These are phyloP conservation scores for Aspergillus steynii DNA, from an alignment of 495 filamentous ascomycete species.

Conservation along the genomic window DNA sequence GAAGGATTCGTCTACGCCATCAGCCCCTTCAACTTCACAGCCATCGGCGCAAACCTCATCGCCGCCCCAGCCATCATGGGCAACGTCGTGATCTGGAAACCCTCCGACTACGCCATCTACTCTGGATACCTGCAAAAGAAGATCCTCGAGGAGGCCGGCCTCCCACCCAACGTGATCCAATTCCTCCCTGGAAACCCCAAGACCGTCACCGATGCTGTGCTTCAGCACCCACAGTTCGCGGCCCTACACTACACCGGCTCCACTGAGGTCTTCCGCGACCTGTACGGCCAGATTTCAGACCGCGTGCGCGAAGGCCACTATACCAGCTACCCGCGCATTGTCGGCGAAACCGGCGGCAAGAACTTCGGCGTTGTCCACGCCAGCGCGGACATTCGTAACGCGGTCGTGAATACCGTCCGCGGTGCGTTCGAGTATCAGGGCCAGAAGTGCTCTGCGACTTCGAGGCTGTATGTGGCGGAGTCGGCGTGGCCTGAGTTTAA, in stretches of 20 bases:
- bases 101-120: slow-evolving; percentile 72
- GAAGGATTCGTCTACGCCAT: slow-evolving; percentile 88
- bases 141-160: slow-evolving; percentile 78
- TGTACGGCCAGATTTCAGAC: slow-evolving; percentile 73
- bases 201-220: slow-evolving; percentile 69
- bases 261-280: slow-evolving; percentile 76
- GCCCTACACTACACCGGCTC: slow-evolving; percentile 82
- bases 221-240: slow-evolving; percentile 70
- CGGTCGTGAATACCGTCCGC: slow-evolving; percentile 74
- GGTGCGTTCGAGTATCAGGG: slow-evolving; percentile 86
- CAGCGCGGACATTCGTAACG: slow-evolving; percentile 73
- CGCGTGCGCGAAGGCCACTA: slow-evolving; percentile 73
- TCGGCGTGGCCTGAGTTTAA: slow-evolving; percentile 70
- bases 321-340: slow-evolving; percentile 77
- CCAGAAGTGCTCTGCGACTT: slow-evolving; percentile 85
- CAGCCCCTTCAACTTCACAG: slow-evolving; percentile 87
- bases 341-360: slow-evolving; percentile 86
- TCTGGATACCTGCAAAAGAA: slow-evolving; percentile 79
- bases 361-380: slow-evolving; percentile 82
- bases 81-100: slow-evolving; percentile 89
- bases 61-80: slow-evolving; percentile 76
- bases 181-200: slow-evolving; percentile 80
- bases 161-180: slow-evolving; percentile 78
- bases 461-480: slow-evolving; percentile 69
- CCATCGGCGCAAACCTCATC: slow-evolving; percentile 78